Conservation (phyloP, 2,329 filamentous ascomycete genomes). For the Leptographium wingfieldii region DNA sequence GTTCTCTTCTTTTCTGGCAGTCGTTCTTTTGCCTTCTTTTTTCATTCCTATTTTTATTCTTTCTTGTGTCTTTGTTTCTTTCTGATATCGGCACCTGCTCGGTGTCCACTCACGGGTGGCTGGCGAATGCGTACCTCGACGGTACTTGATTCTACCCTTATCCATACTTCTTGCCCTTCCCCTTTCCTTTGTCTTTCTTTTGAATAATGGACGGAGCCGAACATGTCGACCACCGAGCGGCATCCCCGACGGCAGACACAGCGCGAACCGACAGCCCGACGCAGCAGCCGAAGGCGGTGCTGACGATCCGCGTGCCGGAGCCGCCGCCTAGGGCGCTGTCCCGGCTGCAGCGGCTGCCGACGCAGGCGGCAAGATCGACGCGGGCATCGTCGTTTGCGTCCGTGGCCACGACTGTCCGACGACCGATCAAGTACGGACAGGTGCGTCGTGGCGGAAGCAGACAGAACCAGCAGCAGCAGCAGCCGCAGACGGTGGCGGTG, state of each 20-base stretch:
- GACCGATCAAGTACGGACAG: constrained; percentile 4
- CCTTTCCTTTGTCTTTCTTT: neutral
- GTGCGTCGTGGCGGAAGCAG: constrained; percentile 15
- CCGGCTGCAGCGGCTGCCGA: neutral
- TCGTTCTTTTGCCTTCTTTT: neutral
- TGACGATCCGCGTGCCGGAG: neutral
- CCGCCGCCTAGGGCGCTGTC: neutral
- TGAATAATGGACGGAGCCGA: neutral
- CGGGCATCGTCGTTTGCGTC: neutral
- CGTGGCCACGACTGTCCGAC: neutral
- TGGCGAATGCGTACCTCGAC: neutral
- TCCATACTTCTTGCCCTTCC: neutral
- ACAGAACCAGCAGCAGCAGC: constrained; percentile 33
- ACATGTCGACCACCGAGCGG: neutral
- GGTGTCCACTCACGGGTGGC: neutral
- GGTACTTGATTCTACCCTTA: neutral
- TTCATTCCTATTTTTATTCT: neutral
- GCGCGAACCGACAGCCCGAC: neutral
- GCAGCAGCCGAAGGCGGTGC: neutral
- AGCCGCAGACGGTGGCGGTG: constrained; percentile 26
- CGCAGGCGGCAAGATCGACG: neutral
- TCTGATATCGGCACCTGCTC: neutral
- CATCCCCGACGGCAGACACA: neutral
- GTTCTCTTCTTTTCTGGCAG: neutral
- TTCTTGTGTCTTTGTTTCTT: neutral